Evolutionary conservation across 495 filamentous ascomycete species (phyloP), one percentile per base, ranked within the genome.

Genomic region (Aspergillus kassunensis): DNA sequence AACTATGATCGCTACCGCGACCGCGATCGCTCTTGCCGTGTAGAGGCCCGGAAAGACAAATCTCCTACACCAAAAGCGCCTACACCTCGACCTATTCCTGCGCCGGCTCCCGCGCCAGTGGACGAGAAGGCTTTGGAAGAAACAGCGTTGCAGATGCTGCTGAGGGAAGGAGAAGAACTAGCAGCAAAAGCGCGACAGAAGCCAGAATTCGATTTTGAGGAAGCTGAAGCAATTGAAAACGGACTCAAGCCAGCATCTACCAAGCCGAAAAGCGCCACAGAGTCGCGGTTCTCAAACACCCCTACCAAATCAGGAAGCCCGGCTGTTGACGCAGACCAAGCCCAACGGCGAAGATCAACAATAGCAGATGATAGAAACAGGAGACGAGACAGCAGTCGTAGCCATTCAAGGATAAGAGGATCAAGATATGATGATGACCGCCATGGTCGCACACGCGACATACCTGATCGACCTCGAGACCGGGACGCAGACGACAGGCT

Each of bases 81-180:
- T 31, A 70, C 72, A 15, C 60, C 75, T 44, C 36, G 66, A 33
- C 25, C 36, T 24, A 42, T 43, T 9, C 51, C 59, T 6, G 62
- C 63, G 15, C 70, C 71, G 11, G 74, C 51, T 9, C 51, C 59
- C 4, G 62, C 63, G 15, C 70, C 71, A 11, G 74, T 80, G 15
- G 77, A 82, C 47, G 80, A 82, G 41, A 80, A 82, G 59, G 74
- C 75, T 13, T 61, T 84, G 30, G 80, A 84, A 51, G 79, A 80
- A 51, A 63, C 72, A 11, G 82, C 82, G 16, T 61, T 85, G 29
- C 67, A 80, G 49, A 56, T 75, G 33, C 70, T 85, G 3, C 54
- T 84, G 20, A 77, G 76, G 57, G 83, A 87, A 64, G 78, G 82
- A 41, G 74, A 83, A 55, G 76, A 82, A 45, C 69, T 80, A 35